Base-by-base conservation (phyloP, 331 rosid species). In the Rhamnella rubrinervis region DNA sequence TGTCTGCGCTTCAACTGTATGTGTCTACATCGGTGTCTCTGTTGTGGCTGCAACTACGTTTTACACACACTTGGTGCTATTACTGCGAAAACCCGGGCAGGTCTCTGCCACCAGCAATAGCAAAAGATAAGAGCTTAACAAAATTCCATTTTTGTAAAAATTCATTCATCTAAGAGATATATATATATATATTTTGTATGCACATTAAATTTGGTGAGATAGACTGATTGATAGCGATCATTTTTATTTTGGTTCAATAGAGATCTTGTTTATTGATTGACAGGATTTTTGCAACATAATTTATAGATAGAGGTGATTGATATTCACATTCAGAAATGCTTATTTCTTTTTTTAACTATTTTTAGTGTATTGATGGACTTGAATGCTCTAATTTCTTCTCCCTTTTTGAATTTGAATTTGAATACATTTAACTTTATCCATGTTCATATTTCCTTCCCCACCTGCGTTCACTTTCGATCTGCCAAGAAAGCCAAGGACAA, bases 1-100 rank as follows among this genome's bases (percentile, higher is more conserved):
- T 76, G 89, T 77, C 57, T 88, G 90, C 66, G 89, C 92, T 26
- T 82, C 89, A 8, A 90, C 92, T 4, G 72, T 87, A 40, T 88
- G 96, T 70, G 83, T 90, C 65, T 86, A 85, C 70, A 64, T 77
- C 8, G 95, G 95, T 39, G 88, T 85, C 63, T 77, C 68, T 65
- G 63, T 84, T 62, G 89, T 90, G 49, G 84, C 82, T 63, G 71
- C 82, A 58, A 93, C 98, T 4, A 85, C 91, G 74, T 59, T 80
- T 70, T 75, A 88, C 77, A 72, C 91, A 20, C 85, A 67, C 57
- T 37, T 63, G 75, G 97, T 88, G 76, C 77, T 88, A 71, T 77
- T 77, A 49, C 23, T 78, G 76, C 83, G 75, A 66, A 81, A 71
- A 80, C 69, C 37, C 57, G 61, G 13, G 71, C 72, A 16, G 85